phyloP scores from a whole-genome alignment of 345 rosid species.

The Salix koriyanagi region DNA sequence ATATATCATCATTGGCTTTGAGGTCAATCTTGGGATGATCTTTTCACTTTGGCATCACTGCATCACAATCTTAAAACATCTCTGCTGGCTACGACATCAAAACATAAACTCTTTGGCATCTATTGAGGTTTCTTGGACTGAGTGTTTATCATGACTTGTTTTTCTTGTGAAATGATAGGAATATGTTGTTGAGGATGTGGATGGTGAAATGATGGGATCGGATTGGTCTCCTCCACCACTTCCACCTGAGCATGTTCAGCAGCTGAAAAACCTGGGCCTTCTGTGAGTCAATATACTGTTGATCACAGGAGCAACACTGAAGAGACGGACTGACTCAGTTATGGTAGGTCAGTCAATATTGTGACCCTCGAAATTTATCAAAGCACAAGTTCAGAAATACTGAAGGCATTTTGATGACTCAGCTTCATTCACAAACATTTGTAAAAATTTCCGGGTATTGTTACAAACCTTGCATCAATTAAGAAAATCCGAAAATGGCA shows the following conservation, averaged over 20 bases:
- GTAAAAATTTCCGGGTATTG: slow-evolving; percentile 11
- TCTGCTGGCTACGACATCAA: not conserved
- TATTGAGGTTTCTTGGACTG: not conserved
- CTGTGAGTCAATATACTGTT: slow-evolving; percentile 33
- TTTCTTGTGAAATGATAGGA: slow-evolving; percentile 42
- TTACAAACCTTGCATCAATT: not conserved
- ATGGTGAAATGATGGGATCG: slow-evolving; percentile 74
- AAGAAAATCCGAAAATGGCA: slow-evolving; percentile 6
- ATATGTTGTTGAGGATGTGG: slow-evolving; percentile 97
- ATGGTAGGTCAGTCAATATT: slow-evolving; percentile 25
- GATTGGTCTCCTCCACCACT: slow-evolving; percentile 91
- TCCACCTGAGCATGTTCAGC: slow-evolving; percentile 84
- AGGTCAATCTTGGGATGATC: not conserved
- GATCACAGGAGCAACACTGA: slow-evolving; percentile 18
- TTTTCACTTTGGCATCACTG: not conserved
- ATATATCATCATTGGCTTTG: too few relatives aligned
- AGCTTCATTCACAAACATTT: not conserved
- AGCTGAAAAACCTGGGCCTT: slow-evolving; percentile 86
- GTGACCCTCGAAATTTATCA: not conserved
- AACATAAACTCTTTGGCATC: not conserved
- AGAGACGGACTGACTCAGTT: slow-evolving; percentile 25
- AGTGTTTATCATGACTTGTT: not conserved
- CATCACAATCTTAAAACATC: not conserved
- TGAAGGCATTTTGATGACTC: not conserved
- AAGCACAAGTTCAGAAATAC: slow-evolving; percentile 1